These are phyloP conservation scores for Russula griseocarnosa DNA, from an alignment of 768 basidiomycete genomes.

Conservation along the genomic window DNA sequence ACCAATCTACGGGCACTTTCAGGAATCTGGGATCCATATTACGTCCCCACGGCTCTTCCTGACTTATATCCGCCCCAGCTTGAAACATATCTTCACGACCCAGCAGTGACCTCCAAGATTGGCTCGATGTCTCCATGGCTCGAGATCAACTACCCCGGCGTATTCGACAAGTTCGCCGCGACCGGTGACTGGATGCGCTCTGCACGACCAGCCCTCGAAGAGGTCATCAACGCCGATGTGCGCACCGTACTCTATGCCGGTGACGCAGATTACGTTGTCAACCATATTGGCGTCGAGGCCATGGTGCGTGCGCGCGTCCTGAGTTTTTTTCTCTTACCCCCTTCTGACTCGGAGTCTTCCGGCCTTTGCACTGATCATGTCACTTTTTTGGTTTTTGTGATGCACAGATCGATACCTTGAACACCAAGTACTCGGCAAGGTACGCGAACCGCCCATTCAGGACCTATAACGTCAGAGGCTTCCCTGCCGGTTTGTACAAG, in stretches of 20 bases:
- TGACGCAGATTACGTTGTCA: constrained; percentile 56
- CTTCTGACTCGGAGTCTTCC: neutral
- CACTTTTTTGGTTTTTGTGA: no score
- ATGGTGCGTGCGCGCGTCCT: constrained; percentile 40
- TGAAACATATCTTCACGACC: constrained; percentile 32
- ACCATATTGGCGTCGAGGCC: constrained; percentile 54
- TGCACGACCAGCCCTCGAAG: constrained; percentile 46
- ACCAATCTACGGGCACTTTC: no score
- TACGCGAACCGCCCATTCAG: constrained; percentile 44
- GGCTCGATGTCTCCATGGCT: constrained; percentile 45
- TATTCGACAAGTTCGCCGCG: constrained; percentile 46
- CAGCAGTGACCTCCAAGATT: constrained; percentile 37
- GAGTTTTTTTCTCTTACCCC: neutral
- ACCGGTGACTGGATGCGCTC: constrained; percentile 54
- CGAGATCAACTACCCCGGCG: constrained; percentile 34
- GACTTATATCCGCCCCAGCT: constrained; percentile 50
- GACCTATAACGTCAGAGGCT: constrained; percentile 49
- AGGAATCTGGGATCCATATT: constrained; percentile 52
- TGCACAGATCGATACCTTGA: constrained; percentile 43
- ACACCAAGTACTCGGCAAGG: constrained; percentile 44
- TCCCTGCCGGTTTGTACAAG: constrained; percentile 50
- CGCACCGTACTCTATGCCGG: constrained; percentile 55
- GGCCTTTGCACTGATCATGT: neutral
- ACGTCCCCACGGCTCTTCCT: constrained; percentile 41
- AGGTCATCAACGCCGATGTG: constrained; percentile 56